Percentiles rank a stretch among this genome's conserved stretches.
These are phyloP conservation scores for Fraxinus albicans DNA, from an alignment of 305 asterid species.

Conservation along the genomic window DNA sequence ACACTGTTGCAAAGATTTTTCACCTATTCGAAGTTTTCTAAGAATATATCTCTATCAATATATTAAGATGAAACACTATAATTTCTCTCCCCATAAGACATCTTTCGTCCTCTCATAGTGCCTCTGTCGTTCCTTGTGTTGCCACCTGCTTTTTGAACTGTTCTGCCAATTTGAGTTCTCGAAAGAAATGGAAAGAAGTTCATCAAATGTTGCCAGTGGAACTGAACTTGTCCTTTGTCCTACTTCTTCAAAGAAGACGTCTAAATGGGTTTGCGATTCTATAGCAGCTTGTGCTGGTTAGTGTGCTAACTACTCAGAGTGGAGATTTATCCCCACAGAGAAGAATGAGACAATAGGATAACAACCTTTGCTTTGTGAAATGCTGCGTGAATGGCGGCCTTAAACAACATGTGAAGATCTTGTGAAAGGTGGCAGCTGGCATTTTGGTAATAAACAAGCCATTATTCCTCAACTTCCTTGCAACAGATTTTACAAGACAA, in stretches of 20 bases:
- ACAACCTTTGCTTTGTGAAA: conserved; percentile 40
- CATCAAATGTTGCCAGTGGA: neutral
- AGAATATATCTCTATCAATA: neutral
- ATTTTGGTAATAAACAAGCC: conserved; percentile 85
- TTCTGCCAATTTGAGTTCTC: neutral
- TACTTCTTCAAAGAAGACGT: neutral
- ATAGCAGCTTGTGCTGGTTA: conserved; percentile 66
- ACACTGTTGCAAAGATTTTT: neutral
- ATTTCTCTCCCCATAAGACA: neutral
- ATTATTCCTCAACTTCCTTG: conserved; percentile 78
- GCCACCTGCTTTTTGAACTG: neutral
- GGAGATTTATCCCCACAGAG: conserved; percentile 72
- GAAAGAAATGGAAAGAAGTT: neutral
- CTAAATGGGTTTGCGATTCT: neutral
- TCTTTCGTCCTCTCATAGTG: neutral
- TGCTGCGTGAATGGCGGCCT: conserved; percentile 71
- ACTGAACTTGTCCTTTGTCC: neutral
- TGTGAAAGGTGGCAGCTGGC: conserved; percentile 67
- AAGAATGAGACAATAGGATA: conserved; percentile 56
- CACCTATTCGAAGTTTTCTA: neutral
- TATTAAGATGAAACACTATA: neutral
- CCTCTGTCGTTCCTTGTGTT: neutral
- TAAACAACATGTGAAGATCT: conserved; percentile 66
- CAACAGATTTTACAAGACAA: conserved; percentile 63
- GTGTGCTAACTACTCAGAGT: conserved; percentile 72